phyloP scores from a whole-genome alignment of 768 basidiomycete genomes.

The Boletus subcaerulescens region DNA sequence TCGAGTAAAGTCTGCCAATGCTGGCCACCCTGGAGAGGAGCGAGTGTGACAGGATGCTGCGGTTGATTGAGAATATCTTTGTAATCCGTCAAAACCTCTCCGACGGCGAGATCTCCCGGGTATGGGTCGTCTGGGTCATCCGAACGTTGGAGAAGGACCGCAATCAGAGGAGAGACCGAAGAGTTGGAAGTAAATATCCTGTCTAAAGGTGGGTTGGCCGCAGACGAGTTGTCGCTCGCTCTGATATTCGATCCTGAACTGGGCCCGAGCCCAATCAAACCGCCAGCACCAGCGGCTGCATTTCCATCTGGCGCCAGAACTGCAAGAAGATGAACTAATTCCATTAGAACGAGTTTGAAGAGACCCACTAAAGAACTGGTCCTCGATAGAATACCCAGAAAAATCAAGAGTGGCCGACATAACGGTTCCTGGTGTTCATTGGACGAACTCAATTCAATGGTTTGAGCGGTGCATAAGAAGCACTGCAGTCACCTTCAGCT shows the following conservation, averaged over 20 bases:
- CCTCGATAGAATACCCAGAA: conserved; percentile 44
- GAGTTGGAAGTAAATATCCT: conserved; percentile 61
- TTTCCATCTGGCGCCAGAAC: conserved; percentile 16
- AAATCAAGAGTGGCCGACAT: conserved; percentile 30
- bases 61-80: conserved; percentile 48
- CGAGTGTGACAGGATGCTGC: conserved; percentile 45
- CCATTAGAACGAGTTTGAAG: not conserved
- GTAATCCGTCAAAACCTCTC: conserved; percentile 52
- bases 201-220: conserved; percentile 57
- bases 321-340: conserved; percentile 8
- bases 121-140: conserved; percentile 50
- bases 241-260: conserved; percentile 52
- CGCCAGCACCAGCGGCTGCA: conserved; percentile 20
- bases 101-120: conserved; percentile 62
- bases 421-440: conserved; percentile 22
- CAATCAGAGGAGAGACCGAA: conserved; percentile 57
- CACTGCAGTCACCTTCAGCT: conserved; percentile 40
- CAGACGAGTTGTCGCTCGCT: conserved; percentile 28
- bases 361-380: conserved; percentile 33
- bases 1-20: conserved; percentile 69
- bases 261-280: conserved; percentile 60
- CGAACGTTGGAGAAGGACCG: conserved; percentile 60
- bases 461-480: not conserved
- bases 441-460: not conserved
- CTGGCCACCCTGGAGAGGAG: conserved; percentile 37